A percentile compares a stretch with the other conserved stretches of the same genome.
Evolutionary conservation across 306 rosid genomes (phyloP).

Genomic region (Pueraria montana): DNA sequence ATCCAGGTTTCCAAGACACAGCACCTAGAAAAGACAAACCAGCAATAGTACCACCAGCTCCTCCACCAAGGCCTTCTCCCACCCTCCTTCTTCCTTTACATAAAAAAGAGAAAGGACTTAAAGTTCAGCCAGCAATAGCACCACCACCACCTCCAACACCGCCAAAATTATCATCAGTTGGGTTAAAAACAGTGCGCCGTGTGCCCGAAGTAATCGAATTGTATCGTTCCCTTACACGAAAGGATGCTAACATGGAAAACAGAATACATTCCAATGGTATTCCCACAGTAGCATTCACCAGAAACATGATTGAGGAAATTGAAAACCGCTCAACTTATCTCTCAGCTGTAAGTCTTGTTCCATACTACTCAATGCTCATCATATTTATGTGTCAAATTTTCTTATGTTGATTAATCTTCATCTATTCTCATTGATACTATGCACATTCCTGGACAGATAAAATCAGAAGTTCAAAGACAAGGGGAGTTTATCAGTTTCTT

Average conservation of each 20-base stretch:
- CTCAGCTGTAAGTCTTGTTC: conserved; percentile 74
- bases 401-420: neutral
- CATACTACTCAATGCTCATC: neutral
- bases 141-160: conserved; percentile 93
- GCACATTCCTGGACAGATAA: conserved; percentile 66
- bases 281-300: conserved; percentile 74
- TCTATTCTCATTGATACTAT: conserved; percentile 1
- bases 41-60: conserved; percentile 54
- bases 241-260: conserved; percentile 67
- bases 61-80: conserved; percentile 66
- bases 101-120: conserved; percentile 56
- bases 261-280: conserved; percentile 59
- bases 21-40: conserved; percentile 56
- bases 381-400: conserved; percentile 22
- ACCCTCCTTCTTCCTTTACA: conserved; percentile 45
- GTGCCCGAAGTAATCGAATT: conserved; percentile 92
- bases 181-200: conserved; percentile 76
- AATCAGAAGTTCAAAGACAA: conserved; percentile 82
- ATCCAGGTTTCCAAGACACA: conserved; percentile 55
- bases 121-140: conserved; percentile 50
- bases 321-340: conserved; percentile 83
- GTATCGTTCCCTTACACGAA: conserved; percentile 84
- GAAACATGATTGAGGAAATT: conserved; percentile 96
- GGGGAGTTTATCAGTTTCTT: conserved; percentile 74
- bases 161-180: conserved; percentile 58